A percentile compares a stretch with the other conserved stretches of the same genome.
phyloP scores from a whole-genome alignment of 2,329 filamentous ascomycete genomes.

The Monilinia fructigena region DNA sequence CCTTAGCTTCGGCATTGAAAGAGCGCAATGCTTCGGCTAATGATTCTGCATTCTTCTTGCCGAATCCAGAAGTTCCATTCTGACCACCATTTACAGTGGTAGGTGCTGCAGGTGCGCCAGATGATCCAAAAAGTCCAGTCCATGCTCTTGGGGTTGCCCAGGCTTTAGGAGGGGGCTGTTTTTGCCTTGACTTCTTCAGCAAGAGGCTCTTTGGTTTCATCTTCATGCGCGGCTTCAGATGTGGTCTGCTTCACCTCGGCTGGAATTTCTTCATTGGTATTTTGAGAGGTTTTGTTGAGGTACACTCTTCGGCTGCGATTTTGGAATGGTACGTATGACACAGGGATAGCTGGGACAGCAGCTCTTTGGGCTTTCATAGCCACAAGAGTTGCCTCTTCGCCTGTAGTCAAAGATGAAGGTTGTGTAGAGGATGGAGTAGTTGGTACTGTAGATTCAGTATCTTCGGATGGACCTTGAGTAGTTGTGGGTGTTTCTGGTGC shows the following conservation, averaged over 20 bases:
- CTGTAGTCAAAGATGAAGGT: slow-evolving; percentile 25
- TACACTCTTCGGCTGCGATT: slow-evolving; percentile 44
- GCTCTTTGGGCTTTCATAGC: slow-evolving; percentile 40
- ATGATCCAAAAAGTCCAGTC: slow-evolving; percentile 62
- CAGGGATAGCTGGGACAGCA: slow-evolving; percentile 44
- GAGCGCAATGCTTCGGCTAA: slow-evolving; percentile 74
- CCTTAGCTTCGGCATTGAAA: slow-evolving; percentile 61
- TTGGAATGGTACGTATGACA: slow-evolving; percentile 40
- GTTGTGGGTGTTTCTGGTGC: slow-evolving; percentile 49
- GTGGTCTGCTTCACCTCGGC: slow-evolving; percentile 24
- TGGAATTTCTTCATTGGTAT: slow-evolving; percentile 24
- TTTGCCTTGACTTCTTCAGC: slow-evolving; percentile 40
- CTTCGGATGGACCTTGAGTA: slow-evolving; percentile 44
- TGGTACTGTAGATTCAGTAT: slow-evolving; percentile 47
- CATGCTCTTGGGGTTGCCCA: slow-evolving; percentile 58
- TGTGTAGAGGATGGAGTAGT: slow-evolving; percentile 54
- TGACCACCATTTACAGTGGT: slow-evolving; percentile 39
- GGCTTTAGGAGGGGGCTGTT: slow-evolving; percentile 44
- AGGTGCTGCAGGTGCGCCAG: slow-evolving; percentile 43
- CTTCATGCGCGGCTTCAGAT: not conserved
- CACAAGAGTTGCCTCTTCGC: slow-evolving; percentile 34
- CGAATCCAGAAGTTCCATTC: slow-evolving; percentile 38
- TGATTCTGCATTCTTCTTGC: slow-evolving; percentile 55
- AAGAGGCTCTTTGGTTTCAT: slow-evolving; percentile 18
- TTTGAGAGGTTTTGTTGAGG: slow-evolving; percentile 27